Conservation (phyloP, 495 filamentous ascomycete genomes). For the Penicillium robsamsonii region DNA sequence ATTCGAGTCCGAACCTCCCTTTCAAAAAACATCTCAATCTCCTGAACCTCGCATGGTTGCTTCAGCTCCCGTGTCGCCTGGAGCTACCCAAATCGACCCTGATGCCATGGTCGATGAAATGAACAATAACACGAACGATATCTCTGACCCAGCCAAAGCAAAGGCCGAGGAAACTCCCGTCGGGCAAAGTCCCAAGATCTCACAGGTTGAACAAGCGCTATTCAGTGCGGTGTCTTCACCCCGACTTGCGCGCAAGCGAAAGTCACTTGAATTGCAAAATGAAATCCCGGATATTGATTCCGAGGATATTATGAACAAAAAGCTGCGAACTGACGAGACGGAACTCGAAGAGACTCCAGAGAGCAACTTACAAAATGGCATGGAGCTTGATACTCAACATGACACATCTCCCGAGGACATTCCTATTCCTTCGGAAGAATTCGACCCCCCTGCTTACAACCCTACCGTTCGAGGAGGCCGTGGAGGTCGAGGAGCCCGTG, state of each 20-base stretch:
- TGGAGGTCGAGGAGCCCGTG: constrained; percentile 30
- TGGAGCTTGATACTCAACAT: constrained; percentile 15
- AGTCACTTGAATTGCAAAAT: constrained; percentile 29
- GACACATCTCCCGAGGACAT: constrained; percentile 23
- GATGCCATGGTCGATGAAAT: background rate
- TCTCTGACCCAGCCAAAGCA: constrained; percentile 1
- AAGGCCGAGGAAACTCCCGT: constrained; percentile 1
- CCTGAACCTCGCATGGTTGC: constrained; percentile 7
- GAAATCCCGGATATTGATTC: constrained; percentile 15
- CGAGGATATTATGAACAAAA: constrained; percentile 26
- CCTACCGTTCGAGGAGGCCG: constrained; percentile 32
- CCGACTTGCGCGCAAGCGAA: constrained; percentile 32
- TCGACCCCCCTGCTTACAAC: background rate
- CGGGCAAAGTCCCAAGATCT: background rate
- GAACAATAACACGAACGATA: background rate
- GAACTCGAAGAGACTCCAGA: constrained; percentile 24
- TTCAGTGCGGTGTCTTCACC: constrained; percentile 13
- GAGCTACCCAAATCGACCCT: background rate
- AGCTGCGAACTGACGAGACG: constrained; percentile 33
- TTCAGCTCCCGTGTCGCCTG: constrained; percentile 7
- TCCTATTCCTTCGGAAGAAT: constrained; percentile 8
- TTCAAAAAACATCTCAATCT: constrained; percentile 7
- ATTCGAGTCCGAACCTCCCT: constrained; percentile 4
- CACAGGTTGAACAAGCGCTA: constrained; percentile 1
- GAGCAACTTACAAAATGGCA: constrained; percentile 24